These are phyloP conservation scores for Syncephalastrum racemosum DNA, from an alignment of 371 early-diverging fungal species.

Conservation along the genomic window DNA sequence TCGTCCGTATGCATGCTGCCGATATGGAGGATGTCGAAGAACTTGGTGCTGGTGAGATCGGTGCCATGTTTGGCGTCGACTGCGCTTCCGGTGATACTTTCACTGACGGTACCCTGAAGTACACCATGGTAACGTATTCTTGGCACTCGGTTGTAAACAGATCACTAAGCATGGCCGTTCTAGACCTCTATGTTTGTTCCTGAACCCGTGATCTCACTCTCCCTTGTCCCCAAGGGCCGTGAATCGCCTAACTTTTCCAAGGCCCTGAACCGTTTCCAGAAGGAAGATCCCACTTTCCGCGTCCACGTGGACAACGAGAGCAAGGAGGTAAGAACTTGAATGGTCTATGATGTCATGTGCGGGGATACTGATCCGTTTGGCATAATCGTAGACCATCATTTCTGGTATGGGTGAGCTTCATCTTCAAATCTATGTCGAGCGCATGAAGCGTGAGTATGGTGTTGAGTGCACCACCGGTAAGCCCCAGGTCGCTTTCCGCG, in stretches of 20 bases:
- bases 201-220: constrained; percentile 94
- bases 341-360: no score
- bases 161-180: background rate
- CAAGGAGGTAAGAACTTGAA: constrained; percentile 58
- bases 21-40: constrained; percentile 97
- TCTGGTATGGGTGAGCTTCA: constrained; percentile 94
- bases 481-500: constrained; percentile 96
- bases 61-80: constrained; percentile 97
- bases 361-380: no score
- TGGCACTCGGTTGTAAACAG: background rate
- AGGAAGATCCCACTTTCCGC: constrained; percentile 98
- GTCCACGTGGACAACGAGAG: constrained; percentile 92
- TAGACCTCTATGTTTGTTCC: constrained; percentile 96
- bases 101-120: constrained; percentile 81
- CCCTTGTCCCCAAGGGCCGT: constrained; percentile 87
- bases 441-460: constrained; percentile 96
- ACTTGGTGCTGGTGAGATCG: constrained; percentile 96
- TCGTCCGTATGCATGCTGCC: constrained; percentile 98
- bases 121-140: constrained; percentile 69
- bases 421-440: constrained; percentile 93
- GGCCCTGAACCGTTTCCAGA: constrained; percentile 92
- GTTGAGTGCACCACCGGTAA: constrained; percentile 94
- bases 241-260: constrained; percentile 93
- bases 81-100: constrained; percentile 98
- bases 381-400: constrained; percentile 65